Conservation (phyloP, 1,139 yeast species). For the Pichia inconspicua region DNA sequence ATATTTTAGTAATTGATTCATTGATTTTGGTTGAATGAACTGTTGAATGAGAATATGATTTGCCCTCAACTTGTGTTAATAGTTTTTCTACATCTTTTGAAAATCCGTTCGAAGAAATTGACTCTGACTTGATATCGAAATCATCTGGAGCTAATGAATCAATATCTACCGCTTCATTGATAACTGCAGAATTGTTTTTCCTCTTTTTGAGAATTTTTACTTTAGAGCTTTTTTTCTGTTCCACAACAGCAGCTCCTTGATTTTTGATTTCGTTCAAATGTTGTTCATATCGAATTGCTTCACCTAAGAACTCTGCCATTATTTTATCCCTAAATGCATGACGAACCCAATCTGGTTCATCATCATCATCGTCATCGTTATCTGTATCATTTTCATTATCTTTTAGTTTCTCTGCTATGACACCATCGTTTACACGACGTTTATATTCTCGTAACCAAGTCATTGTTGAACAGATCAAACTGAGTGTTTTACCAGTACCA, state of each 20-base stretch:
- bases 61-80: slow-evolving; percentile 33
- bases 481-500: slow-evolving; percentile 88
- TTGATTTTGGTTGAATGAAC: slow-evolving; percentile 16
- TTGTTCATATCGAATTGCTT: slow-evolving; percentile 35
- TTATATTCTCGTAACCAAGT: slow-evolving; percentile 74
- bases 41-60: not conserved
- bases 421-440: slow-evolving; percentile 21
- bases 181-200: not conserved
- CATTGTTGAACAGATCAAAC: slow-evolving; percentile 78
- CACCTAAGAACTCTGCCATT: slow-evolving; percentile 28
- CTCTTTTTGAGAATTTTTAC: slow-evolving; percentile 13
- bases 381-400: slow-evolving; percentile 9
- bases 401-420: slow-evolving; percentile 12
- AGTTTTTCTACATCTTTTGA: slow-evolving; percentile 39
- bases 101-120: slow-evolving; percentile 21
- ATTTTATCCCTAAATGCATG: slow-evolving; percentile 33
- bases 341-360: slow-evolving; percentile 51
- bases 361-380: slow-evolving; percentile 29
- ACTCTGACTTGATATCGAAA: slow-evolving; percentile 30
- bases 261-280: slow-evolving; percentile 29
- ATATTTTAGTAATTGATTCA: slow-evolving; percentile 44
- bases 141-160: slow-evolving; percentile 37
- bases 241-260: slow-evolving; percentile 17
- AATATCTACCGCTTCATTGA: not conserved
- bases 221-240: slow-evolving; percentile 6